Evolutionary conservation across 345 rosid genomes (phyloP), one percentile per base, ranked within the genome.

Genomic region (Theobroma cacao): DNA sequence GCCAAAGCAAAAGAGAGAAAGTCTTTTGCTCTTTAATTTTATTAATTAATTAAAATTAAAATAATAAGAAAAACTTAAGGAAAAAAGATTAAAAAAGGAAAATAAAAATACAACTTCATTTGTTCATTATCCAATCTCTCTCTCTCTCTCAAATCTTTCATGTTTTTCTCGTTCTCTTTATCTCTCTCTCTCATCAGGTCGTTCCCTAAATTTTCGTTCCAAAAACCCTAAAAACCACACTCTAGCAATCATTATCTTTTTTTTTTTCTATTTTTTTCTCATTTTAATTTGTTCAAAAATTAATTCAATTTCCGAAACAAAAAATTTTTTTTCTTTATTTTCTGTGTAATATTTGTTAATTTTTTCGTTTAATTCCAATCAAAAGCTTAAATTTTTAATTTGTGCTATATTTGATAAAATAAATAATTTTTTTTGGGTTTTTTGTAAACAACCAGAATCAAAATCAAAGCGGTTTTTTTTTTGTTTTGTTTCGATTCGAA

Each of bases 101-200:
- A 4, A 8, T 40, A 24, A 22, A 48, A 2, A 71, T 56, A 30
- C 59, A 26, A 41, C 34, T 1, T 24, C 26, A 1, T 38, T 20
- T 67, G 50, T n/a, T 64, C 81, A 18, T 82, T 78, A 82, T 83
- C 85, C 79, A 55, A 7, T 45, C 79, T 75, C 65, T 55, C 5
- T 47, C 67, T 80, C 80, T 78, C 77, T 50, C 52, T 14, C 72
- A 75, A 22, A 12, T 56, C 41, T 17, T 34, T 38, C 24, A 8
- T 4, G 31, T 71, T 50, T 5, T 50, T 55, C 45, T 2, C 24
- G 55, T 59, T 47, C 58, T 30, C 17, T 53, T 22, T 33, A 59
- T 47, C 43, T 56, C 18, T 62, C 65, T 68, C 77, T 61, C 76
- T 60, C 78, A 13, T 53, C 63, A 28, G 80, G 40, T 84, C 61